Evolutionary conservation across 192 early-diverging fungal species (phyloP), one percentile per base, ranked within the genome.

Genomic region (Diversispora eburnea): DNA sequence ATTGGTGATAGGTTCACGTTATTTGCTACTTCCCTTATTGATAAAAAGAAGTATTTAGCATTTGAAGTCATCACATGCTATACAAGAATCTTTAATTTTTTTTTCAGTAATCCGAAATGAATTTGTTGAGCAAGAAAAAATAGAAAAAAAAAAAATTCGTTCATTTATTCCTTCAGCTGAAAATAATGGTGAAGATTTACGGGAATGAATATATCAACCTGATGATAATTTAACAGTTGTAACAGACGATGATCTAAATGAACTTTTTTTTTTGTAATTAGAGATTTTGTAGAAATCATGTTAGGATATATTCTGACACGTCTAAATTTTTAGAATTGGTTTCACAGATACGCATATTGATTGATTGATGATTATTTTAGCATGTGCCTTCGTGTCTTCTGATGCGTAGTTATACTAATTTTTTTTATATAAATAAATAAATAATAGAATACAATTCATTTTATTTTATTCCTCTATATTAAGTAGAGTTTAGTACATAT

Each of bases 1-100:
- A 73, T 73, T 41, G 43, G 71, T 22, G 15, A 72, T 51, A 49
- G 57, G 12, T 33, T 73, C 48, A 73, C 72, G 10, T 52, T 73
- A 54, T 73, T 73, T 64, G 17, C 72, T 46, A 43, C 33, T 54
- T 73, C 60, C 8, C 57, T 73, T 10, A 52, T 42, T 33, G 60
- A 51, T 0, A 62, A 65, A 65, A 73, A 65, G 43, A 65, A 73
- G 41, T 73, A 73, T 65, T 73, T 73, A 41, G 72, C 57, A 41
- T 70, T 55, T 70, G 54, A 70, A 3, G 39, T 33, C 13, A 70
- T 70, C 54, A 33, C 68, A 19, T 42, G 33, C 9, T 70, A 70
- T 55, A 5, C 54, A 45, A 70, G 6, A 57, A 70, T 70, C n/a
- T 70, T 70, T 70, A 70, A 70, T 33, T 70, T 70, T 70, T 70